phyloP scores from a whole-genome alignment of 2,329 filamentous ascomycete species.

The Exophiala sideris region DNA sequence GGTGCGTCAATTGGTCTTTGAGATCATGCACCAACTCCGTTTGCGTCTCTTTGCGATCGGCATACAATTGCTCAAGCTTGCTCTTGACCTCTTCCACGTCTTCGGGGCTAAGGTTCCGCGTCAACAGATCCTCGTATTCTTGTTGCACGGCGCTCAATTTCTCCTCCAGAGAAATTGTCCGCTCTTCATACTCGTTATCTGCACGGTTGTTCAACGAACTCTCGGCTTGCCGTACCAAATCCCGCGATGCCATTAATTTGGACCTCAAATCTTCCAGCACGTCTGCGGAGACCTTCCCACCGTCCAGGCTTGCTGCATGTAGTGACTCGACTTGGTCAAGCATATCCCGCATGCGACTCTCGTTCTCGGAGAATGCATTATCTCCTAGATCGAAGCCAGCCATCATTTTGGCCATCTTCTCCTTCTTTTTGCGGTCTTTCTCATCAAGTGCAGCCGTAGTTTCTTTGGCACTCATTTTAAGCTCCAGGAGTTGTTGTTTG shows the following conservation, averaged over 20 bases:
- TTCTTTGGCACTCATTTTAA: conserved; percentile 95
- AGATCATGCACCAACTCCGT: conserved; percentile 72
- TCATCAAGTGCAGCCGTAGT: conserved; percentile 85
- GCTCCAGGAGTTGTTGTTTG: conserved; percentile 87
- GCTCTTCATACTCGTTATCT: conserved; percentile 61
- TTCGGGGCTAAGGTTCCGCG: conserved; percentile 70
- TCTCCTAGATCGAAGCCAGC: conserved; percentile 92
- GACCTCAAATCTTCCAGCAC: conserved; percentile 74
- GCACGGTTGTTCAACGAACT: conserved; percentile 71
- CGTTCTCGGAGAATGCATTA: conserved; percentile 91
- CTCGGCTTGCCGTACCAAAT: conserved; percentile 88
- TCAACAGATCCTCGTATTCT: conserved; percentile 79
- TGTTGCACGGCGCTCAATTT: conserved; percentile 70
- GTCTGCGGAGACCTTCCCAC: conserved; percentile 76
- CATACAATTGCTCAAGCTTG: conserved; percentile 71
- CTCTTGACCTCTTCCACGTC: conserved; percentile 84
- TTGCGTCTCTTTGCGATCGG: conserved; percentile 70
- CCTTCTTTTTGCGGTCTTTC: conserved; percentile 97
- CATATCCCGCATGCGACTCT: conserved; percentile 75
- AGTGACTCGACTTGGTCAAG: conserved; percentile 80
- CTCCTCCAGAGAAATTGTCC: conserved; percentile 72
- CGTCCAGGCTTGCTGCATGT: conserved; percentile 70
- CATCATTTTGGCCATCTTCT: conserved; percentile 99
- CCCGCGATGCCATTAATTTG: conserved; percentile 82
- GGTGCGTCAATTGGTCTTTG: conserved; percentile 70